Base-by-base conservation (phyloP, 495 filamentous ascomycete species). In the Penicillium silybi region DNA sequence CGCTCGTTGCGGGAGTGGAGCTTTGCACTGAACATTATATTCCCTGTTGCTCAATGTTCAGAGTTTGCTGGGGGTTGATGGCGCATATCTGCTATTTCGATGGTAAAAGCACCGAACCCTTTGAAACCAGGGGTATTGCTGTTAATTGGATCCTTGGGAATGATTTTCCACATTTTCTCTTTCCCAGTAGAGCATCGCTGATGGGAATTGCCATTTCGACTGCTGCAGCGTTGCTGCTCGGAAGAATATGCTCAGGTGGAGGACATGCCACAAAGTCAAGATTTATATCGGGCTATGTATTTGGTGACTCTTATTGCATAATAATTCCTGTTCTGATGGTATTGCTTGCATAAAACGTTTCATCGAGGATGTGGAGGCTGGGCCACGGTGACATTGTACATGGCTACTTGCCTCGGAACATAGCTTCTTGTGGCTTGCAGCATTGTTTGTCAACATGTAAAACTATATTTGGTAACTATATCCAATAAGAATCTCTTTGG, bases 151-250 rank as follows among this genome's bases (percentile, higher is more conserved):
- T 8, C 29, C 29, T 1, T 32, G 0, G n/a, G 11, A n/a, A 35
- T n/a, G 1, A 26, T 19, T 27, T 18, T 22, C 8, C 18, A 43
- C 22, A 25, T 37, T 10, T 29, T 3, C 23, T 42, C 15, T 17
- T 26, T 18, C 18, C 0, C 0, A 17, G 29, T 23, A 16, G 8
- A 8, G 50, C 22, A 37, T 20, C 10, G 16, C 8, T 40, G 22
- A 39, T 45, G 18, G 20, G 35, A 4, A 52, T 63, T 61, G 18
- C 9, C 18, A 48, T 63, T 39, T 17, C 19, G 48, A 50, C 57
- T 41, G 48, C 37, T 46, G 27, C 32, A 26, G 43, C 49, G 50
- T 35, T 18, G 25, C 19, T 38, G 23, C 25, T 6, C 25, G 26
- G 19, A 17, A 10, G 43, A 18, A 41, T 48, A 50, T 41, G 46